Evolutionary conservation across 495 filamentous ascomycete genomes (phyloP).

Genomic region (Hypoxylon lenormandii): DNA sequence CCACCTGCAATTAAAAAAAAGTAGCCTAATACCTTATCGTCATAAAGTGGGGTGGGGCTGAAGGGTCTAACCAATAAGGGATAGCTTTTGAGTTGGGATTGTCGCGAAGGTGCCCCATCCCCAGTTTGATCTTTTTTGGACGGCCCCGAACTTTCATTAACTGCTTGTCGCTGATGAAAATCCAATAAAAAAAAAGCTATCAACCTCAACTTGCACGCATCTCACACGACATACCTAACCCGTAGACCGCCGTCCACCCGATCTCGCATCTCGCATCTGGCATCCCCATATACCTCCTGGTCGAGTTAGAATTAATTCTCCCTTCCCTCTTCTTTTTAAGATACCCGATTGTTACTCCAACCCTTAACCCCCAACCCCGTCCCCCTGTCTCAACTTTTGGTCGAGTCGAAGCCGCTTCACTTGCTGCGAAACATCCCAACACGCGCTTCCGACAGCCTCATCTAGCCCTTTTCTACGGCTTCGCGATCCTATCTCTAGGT

Average conservation of each 20-base stretch:
- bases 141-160: constrained; percentile 37
- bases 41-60: constrained; percentile 34
- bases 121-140: constrained; percentile 40
- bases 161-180: constrained; percentile 34
- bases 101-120: constrained; percentile 41
- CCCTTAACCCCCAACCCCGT: too few relatives aligned
- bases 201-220: constrained; percentile 7
- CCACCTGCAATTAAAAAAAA: too few relatives aligned
- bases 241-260: constrained; percentile 17
- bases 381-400: too few relatives aligned
- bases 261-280: constrained; percentile 6
- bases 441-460: constrained; percentile 20
- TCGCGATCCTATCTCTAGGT: constrained; percentile 1
- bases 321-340: constrained; percentile 35
- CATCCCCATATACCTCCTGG: background rate
- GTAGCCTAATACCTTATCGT: constrained; percentile 27
- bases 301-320: constrained; percentile 26
- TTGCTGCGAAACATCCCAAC: background rate
- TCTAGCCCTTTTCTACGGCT: background rate
- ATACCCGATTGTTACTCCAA: constrained; percentile 30
- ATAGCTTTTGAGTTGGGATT: constrained; percentile 26
- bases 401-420: too few relatives aligned
- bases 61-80: constrained; percentile 26
- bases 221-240: background rate
- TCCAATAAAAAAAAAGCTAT: constrained; percentile 29